These are phyloP conservation scores for Metschnikowia henanensis DNA, from an alignment of 805 yeast species.

Conservation along the genomic window DNA sequence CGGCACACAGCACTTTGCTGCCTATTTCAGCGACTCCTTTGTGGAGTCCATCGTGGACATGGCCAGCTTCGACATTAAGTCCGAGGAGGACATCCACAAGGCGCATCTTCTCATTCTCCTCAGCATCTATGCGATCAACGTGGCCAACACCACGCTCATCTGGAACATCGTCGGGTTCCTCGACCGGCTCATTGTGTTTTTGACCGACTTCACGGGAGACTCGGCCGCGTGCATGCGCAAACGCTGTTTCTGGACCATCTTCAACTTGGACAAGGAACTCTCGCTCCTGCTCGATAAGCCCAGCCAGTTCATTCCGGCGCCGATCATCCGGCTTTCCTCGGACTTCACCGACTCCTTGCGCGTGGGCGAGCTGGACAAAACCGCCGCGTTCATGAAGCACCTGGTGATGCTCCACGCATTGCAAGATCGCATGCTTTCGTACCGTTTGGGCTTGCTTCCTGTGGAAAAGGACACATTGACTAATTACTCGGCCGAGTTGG, in stretches of 20 bases:
- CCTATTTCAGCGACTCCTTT: constrained; percentile 31
- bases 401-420: constrained; percentile 26
- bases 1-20: constrained; percentile 23
- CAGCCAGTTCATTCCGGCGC: constrained; percentile 32
- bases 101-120: constrained; percentile 33
- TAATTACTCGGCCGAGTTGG: constrained; percentile 31
- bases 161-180: constrained; percentile 40
- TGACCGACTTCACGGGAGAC: constrained; percentile 16
- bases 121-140: constrained; percentile 30
- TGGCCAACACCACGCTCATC: constrained; percentile 26
- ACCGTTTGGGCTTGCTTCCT: constrained; percentile 16
- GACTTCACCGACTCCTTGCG: constrained; percentile 19
- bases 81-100: constrained; percentile 27
- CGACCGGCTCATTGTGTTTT: constrained; percentile 23
- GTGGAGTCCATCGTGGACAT: constrained; percentile 36
- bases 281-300: constrained; percentile 36
- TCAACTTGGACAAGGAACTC: constrained; percentile 40
- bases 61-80: constrained; percentile 27
- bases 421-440: constrained; percentile 25
- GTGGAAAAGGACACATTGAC: constrained; percentile 11
- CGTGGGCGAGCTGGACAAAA: constrained; percentile 25
- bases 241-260: constrained; percentile 37
- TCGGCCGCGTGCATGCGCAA: constrained; percentile 11
- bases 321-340: constrained; percentile 19
- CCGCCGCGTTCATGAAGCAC: constrained; percentile 21